Percentiles rank a stretch among this genome's conserved stretches.
Evolutionary conservation across 345 rosid genomes (phyloP).

Genomic region (Eutrema japonicum): DNA sequence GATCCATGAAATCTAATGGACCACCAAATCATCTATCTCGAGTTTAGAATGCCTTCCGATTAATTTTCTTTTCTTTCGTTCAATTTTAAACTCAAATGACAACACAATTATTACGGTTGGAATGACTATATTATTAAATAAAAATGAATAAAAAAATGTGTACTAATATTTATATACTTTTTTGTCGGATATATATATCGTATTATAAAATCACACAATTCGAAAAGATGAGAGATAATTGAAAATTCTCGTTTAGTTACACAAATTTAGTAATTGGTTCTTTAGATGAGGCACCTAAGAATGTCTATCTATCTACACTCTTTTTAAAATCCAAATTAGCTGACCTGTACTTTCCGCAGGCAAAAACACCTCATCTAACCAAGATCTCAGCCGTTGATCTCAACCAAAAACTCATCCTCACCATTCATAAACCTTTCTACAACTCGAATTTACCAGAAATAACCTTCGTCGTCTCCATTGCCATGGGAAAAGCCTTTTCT

Average conservation of each 20-base stretch:
- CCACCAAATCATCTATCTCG: too few species aligned
- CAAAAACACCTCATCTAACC: constrained; percentile 33
- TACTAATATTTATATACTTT: too few species aligned
- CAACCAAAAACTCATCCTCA: not conserved
- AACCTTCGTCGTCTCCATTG: constrained; percentile 6
- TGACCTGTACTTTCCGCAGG: constrained; percentile 41
- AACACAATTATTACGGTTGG: too few species aligned
- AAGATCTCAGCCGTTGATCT: constrained; percentile 35
- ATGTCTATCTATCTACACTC: not conserved
- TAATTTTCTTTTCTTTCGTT: too few species aligned
- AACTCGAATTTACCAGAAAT: constrained; percentile 38
- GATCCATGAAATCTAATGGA: too few species aligned
- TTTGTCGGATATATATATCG: too few species aligned
- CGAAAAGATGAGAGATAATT: constrained; percentile 36
- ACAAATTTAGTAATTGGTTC: constrained; percentile 40
- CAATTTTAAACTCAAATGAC: too few species aligned
- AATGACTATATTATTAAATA: too few species aligned
- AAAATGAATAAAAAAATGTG: too few species aligned
- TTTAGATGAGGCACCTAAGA: constrained; percentile 19
- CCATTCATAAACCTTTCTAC: constrained; percentile 24
- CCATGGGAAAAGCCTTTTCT: constrained; percentile 13
- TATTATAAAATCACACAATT: constrained; percentile 9
- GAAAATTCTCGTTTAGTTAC: not conserved
- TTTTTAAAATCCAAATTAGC: constrained; percentile 35
- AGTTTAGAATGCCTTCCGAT: too few species aligned